Evolutionary conservation across 257 asterid species (phyloP).

Genomic region (Haberlea rhodopensis): DNA sequence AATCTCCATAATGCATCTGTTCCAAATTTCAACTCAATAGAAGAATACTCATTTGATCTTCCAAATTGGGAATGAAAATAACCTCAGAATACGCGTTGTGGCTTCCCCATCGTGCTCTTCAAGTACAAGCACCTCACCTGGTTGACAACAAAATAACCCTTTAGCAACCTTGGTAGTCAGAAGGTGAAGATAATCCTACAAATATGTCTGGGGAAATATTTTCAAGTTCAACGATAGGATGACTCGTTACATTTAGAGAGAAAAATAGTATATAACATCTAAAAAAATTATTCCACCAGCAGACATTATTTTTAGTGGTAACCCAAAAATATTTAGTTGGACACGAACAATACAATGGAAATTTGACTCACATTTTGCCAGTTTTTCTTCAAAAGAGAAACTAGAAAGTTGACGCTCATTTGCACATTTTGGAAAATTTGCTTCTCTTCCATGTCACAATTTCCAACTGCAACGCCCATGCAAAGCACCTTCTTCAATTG

Average conservation of each 20-base stretch:
- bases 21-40: not conserved
- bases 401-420: constrained; percentile 50
- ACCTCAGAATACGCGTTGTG: constrained; percentile 44
- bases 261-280: no score
- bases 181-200: no score
- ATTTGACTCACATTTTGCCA: constrained; percentile 48
- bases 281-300: no score
- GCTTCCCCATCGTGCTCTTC: constrained; percentile 59
- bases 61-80: not conserved
- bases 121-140: constrained; percentile 56
- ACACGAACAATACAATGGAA: no score
- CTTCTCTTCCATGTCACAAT: constrained; percentile 50
- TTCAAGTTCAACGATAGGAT: no score
- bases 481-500: constrained; percentile 59
- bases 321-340: no score
- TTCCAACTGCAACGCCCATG: constrained; percentile 64
- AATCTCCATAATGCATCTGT: not conserved
- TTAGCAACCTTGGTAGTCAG: no score
- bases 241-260: no score
- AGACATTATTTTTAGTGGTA: no score
- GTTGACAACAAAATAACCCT: not conserved
- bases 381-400: constrained; percentile 50
- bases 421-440: constrained; percentile 54
- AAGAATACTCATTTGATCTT: constrained; percentile 10
- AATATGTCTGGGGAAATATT: no score